Evolutionary conservation across 164 flowering plant species (phyloP), one percentile per base, ranked within the genome.

Genomic region (Echeveria elegans): DNA sequence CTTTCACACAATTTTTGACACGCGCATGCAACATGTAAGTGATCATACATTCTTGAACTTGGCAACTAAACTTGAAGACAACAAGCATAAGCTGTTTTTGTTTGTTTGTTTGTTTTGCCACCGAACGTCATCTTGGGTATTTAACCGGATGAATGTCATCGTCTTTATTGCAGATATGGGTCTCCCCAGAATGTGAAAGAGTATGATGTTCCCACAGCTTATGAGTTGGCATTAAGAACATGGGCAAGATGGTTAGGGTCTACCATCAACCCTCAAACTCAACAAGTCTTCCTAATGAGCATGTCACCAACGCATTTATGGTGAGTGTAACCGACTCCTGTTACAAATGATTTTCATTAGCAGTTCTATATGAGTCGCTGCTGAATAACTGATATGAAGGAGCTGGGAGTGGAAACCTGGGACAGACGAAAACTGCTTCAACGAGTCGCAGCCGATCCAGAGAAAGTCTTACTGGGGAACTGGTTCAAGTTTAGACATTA

Each of bases 251-350:
- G 98, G 98, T 37, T 93, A 45, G 91, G 88, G 8, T 75, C 88
- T 15, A 81, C 70, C 69, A 81, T 88, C 68, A 72, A 89, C 43
- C 85, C 96, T 56, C 65, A 15, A 8, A 79, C 45, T 3, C 98
- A 90, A 64, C 83, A 77, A 74, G 87, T 93, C 53, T 90, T 83
- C 76, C 86, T 93, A 77, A 83, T 82, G 85, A 89, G 88, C 66
- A 78, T 87, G 82, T 93, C 98, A 7, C 96, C 98, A 11, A 90
- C 97, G 58, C 97, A 93, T 77, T 63, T 89, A 19, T 89, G 97
- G 98, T 93, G 40, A 78, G 88, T 79, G 53, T 48, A 1, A 48
- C 23, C n/a, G n/a, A n/a, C n/a, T n/a, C 37, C 37, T 34, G 37
- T 7, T 34, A 34, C 5, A 3, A 7, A 34, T 3, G 3, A 34